phyloP scores from a whole-genome alignment of 2,329 filamentous ascomycete species.

The Colletotrichum chlorophyti region DNA sequence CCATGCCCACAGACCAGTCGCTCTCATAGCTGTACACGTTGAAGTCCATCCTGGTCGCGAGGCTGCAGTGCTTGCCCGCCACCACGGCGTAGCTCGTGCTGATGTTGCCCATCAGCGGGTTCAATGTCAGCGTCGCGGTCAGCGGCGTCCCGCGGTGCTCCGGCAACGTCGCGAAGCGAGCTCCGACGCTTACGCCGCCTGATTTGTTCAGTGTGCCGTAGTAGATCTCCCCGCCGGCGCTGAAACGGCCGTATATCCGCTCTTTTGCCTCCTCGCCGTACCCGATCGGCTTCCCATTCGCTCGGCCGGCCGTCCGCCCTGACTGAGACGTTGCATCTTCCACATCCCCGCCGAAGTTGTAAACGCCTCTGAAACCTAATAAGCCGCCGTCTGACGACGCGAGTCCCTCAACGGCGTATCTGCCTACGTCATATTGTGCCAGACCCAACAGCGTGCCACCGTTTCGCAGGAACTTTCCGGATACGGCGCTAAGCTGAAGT shows the following conservation, averaged over 20 bases:
- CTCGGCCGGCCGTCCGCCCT: constrained; percentile 29
- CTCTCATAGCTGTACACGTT: constrained; percentile 99
- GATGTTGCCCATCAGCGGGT: constrained; percentile 92
- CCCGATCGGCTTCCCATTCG: constrained; percentile 29
- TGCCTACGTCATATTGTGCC: constrained; percentile 83
- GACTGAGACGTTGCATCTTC: constrained; percentile 32
- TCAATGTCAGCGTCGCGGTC: constrained; percentile 90
- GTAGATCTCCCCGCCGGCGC: constrained; percentile 90
- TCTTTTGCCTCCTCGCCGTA: constrained; percentile 52
- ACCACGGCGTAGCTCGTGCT: constrained; percentile 91
- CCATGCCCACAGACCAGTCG: constrained; percentile 88
- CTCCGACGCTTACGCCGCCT: constrained; percentile 86
- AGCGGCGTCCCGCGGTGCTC: constrained; percentile 85
- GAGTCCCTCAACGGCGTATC: constrained; percentile 87
- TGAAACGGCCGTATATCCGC: constrained; percentile 81
- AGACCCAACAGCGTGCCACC: constrained; percentile 78
- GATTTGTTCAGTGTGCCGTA: constrained; percentile 96
- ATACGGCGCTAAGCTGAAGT: constrained; percentile 81
- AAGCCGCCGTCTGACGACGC: constrained; percentile 92
- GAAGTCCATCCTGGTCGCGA: constrained; percentile 93
- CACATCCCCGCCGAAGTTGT: constrained; percentile 88
- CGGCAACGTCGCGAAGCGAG: constrained; percentile 88
- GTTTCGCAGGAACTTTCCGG: constrained; percentile 72
- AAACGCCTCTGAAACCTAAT: constrained; percentile 85
- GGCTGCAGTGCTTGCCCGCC: constrained; percentile 80